Base-by-base conservation (phyloP, 2,329 filamentous ascomycete genomes). In the Acephala macrosclerotiorum region DNA sequence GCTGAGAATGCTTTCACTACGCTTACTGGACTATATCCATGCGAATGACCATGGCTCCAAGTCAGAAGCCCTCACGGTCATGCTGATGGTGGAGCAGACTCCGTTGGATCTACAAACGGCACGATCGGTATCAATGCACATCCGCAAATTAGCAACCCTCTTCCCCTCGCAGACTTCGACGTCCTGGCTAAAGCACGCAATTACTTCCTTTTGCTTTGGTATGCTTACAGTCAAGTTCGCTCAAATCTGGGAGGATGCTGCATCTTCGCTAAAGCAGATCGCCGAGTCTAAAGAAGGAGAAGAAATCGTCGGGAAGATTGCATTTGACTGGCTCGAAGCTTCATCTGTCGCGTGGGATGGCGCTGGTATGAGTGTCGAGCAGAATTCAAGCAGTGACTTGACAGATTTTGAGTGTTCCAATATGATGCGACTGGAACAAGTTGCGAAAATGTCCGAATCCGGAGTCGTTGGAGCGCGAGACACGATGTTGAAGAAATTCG, bases 371-470 rank as follows among this genome's bases (percentile, higher is more conserved):
- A 77, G 78, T n/a, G 75, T 74, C 18, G 72, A 77, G 18, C 75
- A 76, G 29, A 70, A 78, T 2, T 74, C 74, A 29, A 80, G 77
- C 16, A 75, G 74, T 2, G 80, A 83, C 33, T 74, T 87, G 35
- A 93, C 89, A 0, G 89, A 96, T 70, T 99, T 97, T 71, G 90
- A 97, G 77, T 98, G 95, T 76, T 90, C 89, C 22, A 94, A 96
- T 70, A 76, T 95, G 40, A 82, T 83, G 38, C 84, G 82, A 35
- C 78, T 97, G 1, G 80, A 86, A 55, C 80, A 81, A 16, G 77
- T 83, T 25, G 84, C 87, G 4, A 75, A 79, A 16, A 79, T 82
- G 58, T 82, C 87, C 9, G 85, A 87, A 58, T 78, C 83, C 22
- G 80, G 85, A 1, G 79, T 88, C 12, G 78, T 82, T 14, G 81